phyloP scores from a whole-genome alignment of 495 filamentous ascomycete species.

The Recurvomyces mirabilis region DNA sequence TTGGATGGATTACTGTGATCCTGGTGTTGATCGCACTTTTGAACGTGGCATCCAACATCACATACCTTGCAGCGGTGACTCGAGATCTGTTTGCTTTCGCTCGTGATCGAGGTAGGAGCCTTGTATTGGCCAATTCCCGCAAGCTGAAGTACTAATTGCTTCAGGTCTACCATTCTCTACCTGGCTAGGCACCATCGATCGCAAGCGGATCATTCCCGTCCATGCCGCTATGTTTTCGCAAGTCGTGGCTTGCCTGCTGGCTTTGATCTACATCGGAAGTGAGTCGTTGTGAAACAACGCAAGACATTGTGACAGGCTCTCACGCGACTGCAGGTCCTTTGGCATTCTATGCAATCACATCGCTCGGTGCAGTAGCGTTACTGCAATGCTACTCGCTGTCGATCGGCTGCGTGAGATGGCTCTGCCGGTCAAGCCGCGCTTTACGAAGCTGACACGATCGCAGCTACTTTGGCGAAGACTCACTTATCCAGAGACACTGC shows the following conservation, averaged over 20 bases:
- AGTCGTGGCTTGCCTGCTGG: constrained; percentile 39
- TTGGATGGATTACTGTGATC: constrained; percentile 36
- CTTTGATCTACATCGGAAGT: constrained; percentile 50
- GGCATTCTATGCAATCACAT: constrained; percentile 21
- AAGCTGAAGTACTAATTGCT: neutral
- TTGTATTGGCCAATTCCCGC: neutral
- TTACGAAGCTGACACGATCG: neutral
- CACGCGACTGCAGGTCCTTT: neutral
- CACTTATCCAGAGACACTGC: constrained; percentile 20
- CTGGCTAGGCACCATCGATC: constrained; percentile 2
- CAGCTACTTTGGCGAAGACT: constrained; percentile 19
- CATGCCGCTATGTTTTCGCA: constrained; percentile 36
- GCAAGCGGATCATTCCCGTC: constrained; percentile 1
- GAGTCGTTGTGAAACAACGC: constrained; percentile 38
- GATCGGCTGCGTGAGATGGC: constrained; percentile 20
- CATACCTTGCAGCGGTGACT: constrained; percentile 8
- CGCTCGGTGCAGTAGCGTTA: constrained; percentile 23
- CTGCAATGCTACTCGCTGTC: constrained; percentile 10
- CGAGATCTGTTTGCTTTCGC: constrained; percentile 10
- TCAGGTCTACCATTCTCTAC: constrained; percentile 1
- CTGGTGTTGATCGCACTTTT: neutral
- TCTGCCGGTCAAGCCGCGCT: neutral
- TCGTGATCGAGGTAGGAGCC: neutral
- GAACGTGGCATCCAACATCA: constrained; percentile 6
- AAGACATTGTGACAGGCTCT: neutral